phyloP scores from a whole-genome alignment of 2,329 filamentous ascomycete species.

The Westerdykella aurantiaca region DNA sequence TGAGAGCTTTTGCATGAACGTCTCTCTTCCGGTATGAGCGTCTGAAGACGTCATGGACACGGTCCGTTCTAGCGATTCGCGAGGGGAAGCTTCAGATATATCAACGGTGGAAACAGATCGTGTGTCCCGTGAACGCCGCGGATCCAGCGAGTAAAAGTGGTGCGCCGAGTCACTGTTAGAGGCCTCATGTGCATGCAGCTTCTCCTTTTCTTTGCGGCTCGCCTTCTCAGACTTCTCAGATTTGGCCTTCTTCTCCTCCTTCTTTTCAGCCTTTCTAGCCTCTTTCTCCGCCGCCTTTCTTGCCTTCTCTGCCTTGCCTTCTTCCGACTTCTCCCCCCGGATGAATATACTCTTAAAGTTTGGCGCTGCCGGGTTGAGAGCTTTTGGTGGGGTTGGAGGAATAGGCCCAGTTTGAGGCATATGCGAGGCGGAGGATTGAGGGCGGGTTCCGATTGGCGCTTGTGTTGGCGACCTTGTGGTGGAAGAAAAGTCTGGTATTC shows the following conservation, averaged over 20 bases:
- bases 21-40: slow-evolving; percentile 34
- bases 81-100: slow-evolving; percentile 31
- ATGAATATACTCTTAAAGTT: slow-evolving; percentile 65
- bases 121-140: slow-evolving; percentile 40
- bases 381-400: slow-evolving; percentile 45
- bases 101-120: slow-evolving; percentile 41
- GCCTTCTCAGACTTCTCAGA: slow-evolving; percentile 29
- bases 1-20: slow-evolving; percentile 47
- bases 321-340: slow-evolving; percentile 26
- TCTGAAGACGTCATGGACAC: slow-evolving; percentile 36
- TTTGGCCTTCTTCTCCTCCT: slow-evolving; percentile 35
- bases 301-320: slow-evolving; percentile 30
- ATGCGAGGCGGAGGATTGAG: slow-evolving; percentile 52
- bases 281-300: slow-evolving; percentile 35
- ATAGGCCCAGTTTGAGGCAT: slow-evolving; percentile 30
- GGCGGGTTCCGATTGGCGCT: slow-evolving; percentile 74
- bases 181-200: slow-evolving; percentile 6
- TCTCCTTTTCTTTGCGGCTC: slow-evolving; percentile 32
- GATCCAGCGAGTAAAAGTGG: slow-evolving; percentile 15
- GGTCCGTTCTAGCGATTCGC: slow-evolving; percentile 38
- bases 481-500: slow-evolving; percentile 46
- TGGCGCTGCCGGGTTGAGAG: slow-evolving; percentile 81
- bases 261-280: slow-evolving; percentile 24
- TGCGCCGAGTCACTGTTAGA: too few species aligned
- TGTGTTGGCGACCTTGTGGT: slow-evolving; percentile 50